These are phyloP conservation scores for Phytophthora nicotianae DNA, from an alignment of 352 stramenopile genomes.

Conservation along the genomic window DNA sequence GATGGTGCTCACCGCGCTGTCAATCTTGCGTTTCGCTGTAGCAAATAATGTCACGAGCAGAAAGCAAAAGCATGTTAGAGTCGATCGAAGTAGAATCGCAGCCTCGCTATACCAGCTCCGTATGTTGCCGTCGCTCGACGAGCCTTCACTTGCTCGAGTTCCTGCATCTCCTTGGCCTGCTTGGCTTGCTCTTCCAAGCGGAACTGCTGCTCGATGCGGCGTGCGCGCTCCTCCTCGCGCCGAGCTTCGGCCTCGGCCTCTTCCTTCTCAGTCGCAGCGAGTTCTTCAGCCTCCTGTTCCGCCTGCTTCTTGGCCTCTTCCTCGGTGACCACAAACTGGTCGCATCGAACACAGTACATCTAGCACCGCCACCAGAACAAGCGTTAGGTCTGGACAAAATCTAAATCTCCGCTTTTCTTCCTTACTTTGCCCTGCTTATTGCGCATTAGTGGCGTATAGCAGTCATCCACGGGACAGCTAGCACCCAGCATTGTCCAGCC, in stretches of 20 bases:
- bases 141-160: slow-evolving; percentile 34
- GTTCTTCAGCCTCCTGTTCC: slow-evolving; percentile 42
- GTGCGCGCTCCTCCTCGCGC: slow-evolving; percentile 41
- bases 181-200: slow-evolving; percentile 72
- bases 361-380: slow-evolving; percentile 15
- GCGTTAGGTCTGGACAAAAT: neutral
- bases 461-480: slow-evolving; percentile 70
- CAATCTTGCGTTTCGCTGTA: slow-evolving; percentile 60
- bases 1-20: slow-evolving; percentile 20
- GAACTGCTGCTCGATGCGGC: slow-evolving; percentile 66
- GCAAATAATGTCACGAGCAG: neutral
- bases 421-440: slow-evolving; percentile 70
- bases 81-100: neutral
- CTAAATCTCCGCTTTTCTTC: neutral
- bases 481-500: slow-evolving; percentile 79
- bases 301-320: slow-evolving; percentile 65
- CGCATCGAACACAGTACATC: slow-evolving; percentile 82
- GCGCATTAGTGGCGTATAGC: slow-evolving; percentile 81
- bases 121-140: slow-evolving; percentile 10
- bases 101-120: slow-evolving; percentile 34
- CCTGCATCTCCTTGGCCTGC: slow-evolving; percentile 51
- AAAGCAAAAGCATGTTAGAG: neutral
- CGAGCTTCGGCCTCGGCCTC: slow-evolving; percentile 46
- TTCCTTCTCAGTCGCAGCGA: slow-evolving; percentile 46
- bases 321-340: slow-evolving; percentile 78